Percentiles rank a stretch among this genome's conserved stretches.
Evolutionary conservation across 2,329 filamentous ascomycete genomes (phyloP).

Genomic region (Cytospora chrysosperma): DNA sequence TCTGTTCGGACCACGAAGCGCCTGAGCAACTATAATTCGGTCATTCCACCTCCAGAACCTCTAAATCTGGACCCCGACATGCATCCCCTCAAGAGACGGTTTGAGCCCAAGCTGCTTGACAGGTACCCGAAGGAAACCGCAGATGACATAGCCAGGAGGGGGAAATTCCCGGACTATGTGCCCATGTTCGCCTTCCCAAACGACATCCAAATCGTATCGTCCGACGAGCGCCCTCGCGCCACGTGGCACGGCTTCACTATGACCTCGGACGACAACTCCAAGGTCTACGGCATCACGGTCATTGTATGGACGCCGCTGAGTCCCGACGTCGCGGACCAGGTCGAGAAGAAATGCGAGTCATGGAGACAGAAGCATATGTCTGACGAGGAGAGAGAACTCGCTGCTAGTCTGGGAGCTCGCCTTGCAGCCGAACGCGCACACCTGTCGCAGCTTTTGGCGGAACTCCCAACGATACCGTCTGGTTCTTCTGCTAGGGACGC

Average conservation of each 20-base stretch:
- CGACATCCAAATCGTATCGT: conserved; percentile 94
- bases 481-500: conserved; percentile 78
- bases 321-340: conserved; percentile 75
- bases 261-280: conserved; percentile 89
- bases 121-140: conserved; percentile 82
- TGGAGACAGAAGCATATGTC: conserved; percentile 88
- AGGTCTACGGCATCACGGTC: conserved; percentile 86
- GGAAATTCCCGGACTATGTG: conserved; percentile 92
- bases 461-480: conserved; percentile 76
- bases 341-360: conserved; percentile 79
- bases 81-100: conserved; percentile 90
- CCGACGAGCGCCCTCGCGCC: conserved; percentile 88
- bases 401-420: conserved; percentile 84
- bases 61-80: conserved; percentile 87
- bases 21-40: conserved; percentile 96
- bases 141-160: conserved; percentile 77
- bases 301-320: conserved; percentile 92
- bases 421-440: conserved; percentile 86
- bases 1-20: conserved; percentile 78
- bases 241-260: conserved; percentile 99
- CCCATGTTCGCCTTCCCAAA: conserved; percentile 99
- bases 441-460: conserved; percentile 81
- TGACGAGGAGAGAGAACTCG: conserved; percentile 84
- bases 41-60: conserved; percentile 90
- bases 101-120: conserved; percentile 94